Evolutionary conservation across 2,329 filamentous ascomycete genomes (phyloP).

Genomic region (Onygenales sp.): DNA sequence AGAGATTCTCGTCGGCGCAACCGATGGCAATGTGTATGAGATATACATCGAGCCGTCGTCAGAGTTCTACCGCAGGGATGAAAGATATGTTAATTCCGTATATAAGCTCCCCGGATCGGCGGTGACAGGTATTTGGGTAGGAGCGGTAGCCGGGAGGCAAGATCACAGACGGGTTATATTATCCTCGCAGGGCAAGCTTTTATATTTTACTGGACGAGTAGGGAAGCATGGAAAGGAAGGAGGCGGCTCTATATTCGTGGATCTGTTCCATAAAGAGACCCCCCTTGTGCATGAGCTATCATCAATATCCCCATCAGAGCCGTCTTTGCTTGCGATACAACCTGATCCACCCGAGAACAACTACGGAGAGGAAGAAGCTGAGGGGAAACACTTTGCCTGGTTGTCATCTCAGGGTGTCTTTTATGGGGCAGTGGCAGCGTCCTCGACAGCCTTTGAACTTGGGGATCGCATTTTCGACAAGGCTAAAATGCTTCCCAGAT

Average conservation of each 20-base stretch:
- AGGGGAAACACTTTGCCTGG: slow-evolving; percentile 71
- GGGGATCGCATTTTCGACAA: slow-evolving; percentile 68
- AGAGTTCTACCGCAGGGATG: slow-evolving; percentile 91
- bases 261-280: slow-evolving; percentile 78
- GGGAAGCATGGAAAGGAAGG: slow-evolving; percentile 66
- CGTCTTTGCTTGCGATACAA: slow-evolving; percentile 64
- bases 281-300: slow-evolving; percentile 67
- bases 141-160: slow-evolving; percentile 56
- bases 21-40: slow-evolving; percentile 94
- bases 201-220: slow-evolving; percentile 72
- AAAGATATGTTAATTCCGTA: slow-evolving; percentile 78
- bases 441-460: slow-evolving; percentile 52
- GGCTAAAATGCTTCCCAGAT: slow-evolving; percentile 65
- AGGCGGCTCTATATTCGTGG: slow-evolving; percentile 74
- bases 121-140: slow-evolving; percentile 77
- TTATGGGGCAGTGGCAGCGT: slow-evolving; percentile 66
- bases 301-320: slow-evolving; percentile 45
- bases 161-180: slow-evolving; percentile 72
- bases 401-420: slow-evolving; percentile 77
- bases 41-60: slow-evolving; percentile 87
- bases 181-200: slow-evolving; percentile 65
- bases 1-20: slow-evolving; percentile 82
- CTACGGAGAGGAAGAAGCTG: slow-evolving; percentile 37
- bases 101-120: slow-evolving; percentile 75
- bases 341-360: slow-evolving; percentile 59